Evolutionary conservation across 176 grass and related monocot species (phyloP).

Genomic region (Aegilops umbellulata): DNA sequence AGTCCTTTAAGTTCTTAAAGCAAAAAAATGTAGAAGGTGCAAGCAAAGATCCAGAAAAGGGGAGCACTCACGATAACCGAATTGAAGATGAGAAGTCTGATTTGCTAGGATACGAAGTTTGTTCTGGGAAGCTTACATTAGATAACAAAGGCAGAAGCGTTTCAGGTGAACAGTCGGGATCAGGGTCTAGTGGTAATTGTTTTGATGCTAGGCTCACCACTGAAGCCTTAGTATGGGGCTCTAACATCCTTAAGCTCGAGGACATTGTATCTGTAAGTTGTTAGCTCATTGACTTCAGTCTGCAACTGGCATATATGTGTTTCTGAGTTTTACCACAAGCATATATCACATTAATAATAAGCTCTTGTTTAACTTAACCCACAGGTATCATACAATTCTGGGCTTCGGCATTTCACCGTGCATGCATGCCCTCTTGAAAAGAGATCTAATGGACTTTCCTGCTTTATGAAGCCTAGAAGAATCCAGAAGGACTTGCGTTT

Average conservation of each 20-base stretch:
- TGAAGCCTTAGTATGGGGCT: constrained; percentile 87
- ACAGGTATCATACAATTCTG: constrained; percentile 64
- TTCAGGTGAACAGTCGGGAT: constrained; percentile 52
- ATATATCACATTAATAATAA: constrained; percentile 23
- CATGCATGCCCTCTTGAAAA: constrained; percentile 83
- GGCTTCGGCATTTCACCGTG: constrained; percentile 81
- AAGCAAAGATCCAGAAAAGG: constrained; percentile 49
- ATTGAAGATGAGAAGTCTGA: constrained; percentile 95
- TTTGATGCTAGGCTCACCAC: constrained; percentile 87
- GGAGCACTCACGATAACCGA: constrained; percentile 56
- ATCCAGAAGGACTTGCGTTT: constrained; percentile 83
- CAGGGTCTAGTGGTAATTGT: constrained; percentile 49
- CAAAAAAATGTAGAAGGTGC: constrained; percentile 41
- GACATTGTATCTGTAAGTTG: constrained; percentile 95
- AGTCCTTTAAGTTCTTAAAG: constrained; percentile 63
- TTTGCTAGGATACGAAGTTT: constrained; percentile 83
- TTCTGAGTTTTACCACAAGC: constrained; percentile 11
- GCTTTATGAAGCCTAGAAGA: constrained; percentile 79
- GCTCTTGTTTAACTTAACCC: constrained; percentile 21
- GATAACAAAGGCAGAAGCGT: constrained; percentile 62
- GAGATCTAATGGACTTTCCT: constrained; percentile 69
- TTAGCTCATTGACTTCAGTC: constrained; percentile 27
- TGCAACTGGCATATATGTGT: constrained; percentile 17
- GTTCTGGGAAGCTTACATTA: constrained; percentile 84
- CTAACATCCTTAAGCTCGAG: constrained; percentile 71